phyloP scores from a whole-genome alignment of 768 basidiomycete species.

The Sarcomyxa edulis region DNA sequence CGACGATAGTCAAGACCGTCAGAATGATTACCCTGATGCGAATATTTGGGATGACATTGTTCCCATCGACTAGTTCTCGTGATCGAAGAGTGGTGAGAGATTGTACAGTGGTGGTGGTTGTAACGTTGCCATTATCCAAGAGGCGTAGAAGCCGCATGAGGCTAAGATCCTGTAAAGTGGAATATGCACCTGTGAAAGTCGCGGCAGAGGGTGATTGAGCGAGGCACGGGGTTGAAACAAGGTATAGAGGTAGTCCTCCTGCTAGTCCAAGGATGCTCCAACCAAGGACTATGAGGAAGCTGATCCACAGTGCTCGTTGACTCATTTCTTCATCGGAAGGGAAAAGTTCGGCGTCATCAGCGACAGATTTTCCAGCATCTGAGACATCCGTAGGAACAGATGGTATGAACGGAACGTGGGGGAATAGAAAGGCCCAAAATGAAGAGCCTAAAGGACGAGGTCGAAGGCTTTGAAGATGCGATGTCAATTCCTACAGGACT shows the following conservation, averaged over 20 bases:
- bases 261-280: conserved; percentile 67
- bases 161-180: conserved; percentile 70
- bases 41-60: conserved; percentile 34
- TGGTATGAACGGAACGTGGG: conserved; percentile 63
- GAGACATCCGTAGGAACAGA: conserved; percentile 50
- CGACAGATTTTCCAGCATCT: conserved; percentile 43
- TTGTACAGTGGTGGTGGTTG: conserved; percentile 21
- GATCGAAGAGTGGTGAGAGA: conserved; percentile 17
- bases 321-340: conserved; percentile 73
- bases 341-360: conserved; percentile 50
- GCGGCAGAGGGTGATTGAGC: conserved; percentile 40
- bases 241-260: conserved; percentile 70
- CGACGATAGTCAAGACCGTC: conserved; percentile 51
- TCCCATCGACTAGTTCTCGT: conserved; percentile 30
- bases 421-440: conserved; percentile 67
- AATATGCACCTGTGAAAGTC: conserved; percentile 52
- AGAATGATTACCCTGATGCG: conserved; percentile 65
- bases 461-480: conserved; percentile 44
- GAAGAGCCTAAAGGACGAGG: conserved; percentile 54
- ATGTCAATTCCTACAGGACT: neutral
- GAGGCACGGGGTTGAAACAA: conserved; percentile 65
- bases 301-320: conserved; percentile 66
- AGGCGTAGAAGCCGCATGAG: conserved; percentile 68
- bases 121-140: conserved; percentile 38
- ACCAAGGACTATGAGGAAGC: conserved; percentile 55